Evolutionary conservation across 805 yeast species (phyloP).

Genomic region (Lachancea quebecensis): DNA sequence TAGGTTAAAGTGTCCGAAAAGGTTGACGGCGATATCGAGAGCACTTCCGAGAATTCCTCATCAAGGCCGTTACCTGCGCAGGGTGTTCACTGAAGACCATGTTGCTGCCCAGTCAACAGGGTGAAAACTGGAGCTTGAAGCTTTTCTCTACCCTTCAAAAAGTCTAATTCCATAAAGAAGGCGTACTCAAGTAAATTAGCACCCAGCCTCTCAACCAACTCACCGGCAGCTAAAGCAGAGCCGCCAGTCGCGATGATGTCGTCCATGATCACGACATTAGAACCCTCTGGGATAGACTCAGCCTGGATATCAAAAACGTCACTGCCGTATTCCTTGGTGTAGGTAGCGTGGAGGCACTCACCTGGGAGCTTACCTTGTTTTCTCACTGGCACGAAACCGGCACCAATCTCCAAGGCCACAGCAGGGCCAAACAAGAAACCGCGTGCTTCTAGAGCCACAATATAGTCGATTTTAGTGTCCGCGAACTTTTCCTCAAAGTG

Average conservation of each 20-base stretch:
- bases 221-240: slow-evolving; percentile 90
- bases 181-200: slow-evolving; percentile 74
- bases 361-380: slow-evolving; percentile 96
- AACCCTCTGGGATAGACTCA: slow-evolving; percentile 70
- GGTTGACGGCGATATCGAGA: too few relatives aligned
- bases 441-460: slow-evolving; percentile 93
- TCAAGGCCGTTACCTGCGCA: not conserved
- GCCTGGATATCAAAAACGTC: slow-evolving; percentile 87
- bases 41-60: too few relatives aligned
- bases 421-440: slow-evolving; percentile 97
- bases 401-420: slow-evolving; percentile 78
- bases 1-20: too few relatives aligned
- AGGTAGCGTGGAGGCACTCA: slow-evolving; percentile 59
- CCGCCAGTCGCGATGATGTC: slow-evolving; percentile 99
- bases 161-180: slow-evolving; percentile 91
- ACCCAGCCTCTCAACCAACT: slow-evolving; percentile 58
- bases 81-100: slow-evolving; percentile 32
- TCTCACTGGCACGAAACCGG: slow-evolving; percentile 93
- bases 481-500: slow-evolving; percentile 56
- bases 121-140: slow-evolving; percentile 86
- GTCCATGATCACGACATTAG: slow-evolving; percentile 82
- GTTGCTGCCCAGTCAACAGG: slow-evolving; percentile 73
- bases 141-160: slow-evolving; percentile 87
- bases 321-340: slow-evolving; percentile 85
- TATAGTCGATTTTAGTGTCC: slow-evolving; percentile 66